Percentiles rank a stretch among this genome's conserved stretches.
Evolutionary conservation across 1,139 yeast genomes (phyloP).

Genomic region (Candida tropicalis): DNA sequence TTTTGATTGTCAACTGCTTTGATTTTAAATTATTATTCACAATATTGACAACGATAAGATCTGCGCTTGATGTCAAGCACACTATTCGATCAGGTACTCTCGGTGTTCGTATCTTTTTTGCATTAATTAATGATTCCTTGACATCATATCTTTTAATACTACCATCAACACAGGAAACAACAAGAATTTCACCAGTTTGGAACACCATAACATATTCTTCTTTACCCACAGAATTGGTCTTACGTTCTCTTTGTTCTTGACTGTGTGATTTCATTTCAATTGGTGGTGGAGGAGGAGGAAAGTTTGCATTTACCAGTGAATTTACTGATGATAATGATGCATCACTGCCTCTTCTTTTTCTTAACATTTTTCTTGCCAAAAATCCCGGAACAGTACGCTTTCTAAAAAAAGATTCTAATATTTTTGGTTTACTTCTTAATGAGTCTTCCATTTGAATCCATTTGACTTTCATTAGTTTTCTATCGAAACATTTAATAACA

Average conservation of each 20-base stretch:
- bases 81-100: constrained; percentile 74
- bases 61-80: constrained; percentile 48
- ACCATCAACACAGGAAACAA: constrained; percentile 54
- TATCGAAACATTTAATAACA: constrained; percentile 59
- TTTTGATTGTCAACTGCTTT: constrained; percentile 49
- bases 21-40: constrained; percentile 70
- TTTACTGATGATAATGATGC: constrained; percentile 23
- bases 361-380: constrained; percentile 45
- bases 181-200: constrained; percentile 49
- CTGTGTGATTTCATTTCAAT: constrained; percentile 16
- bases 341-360: constrained; percentile 30
- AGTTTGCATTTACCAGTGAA: constrained; percentile 37
- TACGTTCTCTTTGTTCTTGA: constrained; percentile 12
- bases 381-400: constrained; percentile 54
- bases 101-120: constrained; percentile 64
- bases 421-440: constrained; percentile 28
- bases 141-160: constrained; percentile 24
- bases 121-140: constrained; percentile 36
- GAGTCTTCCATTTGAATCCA: constrained; percentile 40
- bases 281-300: constrained; percentile 30
- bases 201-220: constrained; percentile 37
- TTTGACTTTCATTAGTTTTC: constrained; percentile 51
- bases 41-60: constrained; percentile 62
- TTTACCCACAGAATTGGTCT: constrained; percentile 13
- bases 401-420: constrained; percentile 63